A percentile compares a stretch with the other conserved stretches of the same genome.
Evolutionary conservation across 495 filamentous ascomycete species (phyloP).

Genomic region (Trichoderma gamsii): DNA sequence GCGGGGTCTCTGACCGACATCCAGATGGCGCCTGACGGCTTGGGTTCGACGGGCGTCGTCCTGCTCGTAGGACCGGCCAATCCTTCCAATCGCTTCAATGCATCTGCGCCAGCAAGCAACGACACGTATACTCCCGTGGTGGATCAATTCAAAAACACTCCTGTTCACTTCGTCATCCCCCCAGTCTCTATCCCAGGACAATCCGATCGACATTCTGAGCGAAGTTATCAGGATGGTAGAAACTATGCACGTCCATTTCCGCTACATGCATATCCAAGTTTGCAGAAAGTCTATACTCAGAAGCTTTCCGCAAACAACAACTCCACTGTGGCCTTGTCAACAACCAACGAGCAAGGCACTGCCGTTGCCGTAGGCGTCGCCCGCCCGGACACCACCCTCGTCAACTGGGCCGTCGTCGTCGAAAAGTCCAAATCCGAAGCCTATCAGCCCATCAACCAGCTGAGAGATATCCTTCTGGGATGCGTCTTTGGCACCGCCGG

Average conservation of each 20-base stretch:
- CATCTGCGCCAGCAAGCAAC: conserved; percentile 30
- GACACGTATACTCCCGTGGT: conserved; percentile 26
- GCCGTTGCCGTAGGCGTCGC: conserved; percentile 68
- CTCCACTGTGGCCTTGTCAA: conserved; percentile 57
- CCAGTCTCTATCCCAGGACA: conserved; percentile 31
- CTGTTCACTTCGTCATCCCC: conserved; percentile 43
- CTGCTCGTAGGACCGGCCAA: conserved; percentile 61
- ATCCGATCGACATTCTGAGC: conserved; percentile 41
- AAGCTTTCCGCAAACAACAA: conserved; percentile 47
- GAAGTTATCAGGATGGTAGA: conserved; percentile 31
- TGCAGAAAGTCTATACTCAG: conserved; percentile 45
- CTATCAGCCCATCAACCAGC: conserved; percentile 61
- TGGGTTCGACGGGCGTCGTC: conserved; percentile 60
- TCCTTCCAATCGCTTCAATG: conserved; percentile 57
- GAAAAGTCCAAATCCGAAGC: conserved; percentile 71
- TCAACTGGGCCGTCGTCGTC: conserved; percentile 74
- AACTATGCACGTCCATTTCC: conserved; percentile 46
- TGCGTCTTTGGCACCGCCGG: conserved; percentile 81
- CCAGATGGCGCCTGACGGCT: conserved; percentile 55
- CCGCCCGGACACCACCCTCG: conserved; percentile 54
- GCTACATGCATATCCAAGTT: conserved; percentile 51
- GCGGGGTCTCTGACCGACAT: conserved; percentile 53
- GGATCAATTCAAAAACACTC: conserved; percentile 31
- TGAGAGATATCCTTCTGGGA: conserved; percentile 70
- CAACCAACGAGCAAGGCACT: conserved; percentile 60